Percentiles rank a stretch among this genome's conserved stretches.
Conservation (phyloP, 2,329 filamentous ascomycete genomes). For the Polytolypa hystricis region DNA sequence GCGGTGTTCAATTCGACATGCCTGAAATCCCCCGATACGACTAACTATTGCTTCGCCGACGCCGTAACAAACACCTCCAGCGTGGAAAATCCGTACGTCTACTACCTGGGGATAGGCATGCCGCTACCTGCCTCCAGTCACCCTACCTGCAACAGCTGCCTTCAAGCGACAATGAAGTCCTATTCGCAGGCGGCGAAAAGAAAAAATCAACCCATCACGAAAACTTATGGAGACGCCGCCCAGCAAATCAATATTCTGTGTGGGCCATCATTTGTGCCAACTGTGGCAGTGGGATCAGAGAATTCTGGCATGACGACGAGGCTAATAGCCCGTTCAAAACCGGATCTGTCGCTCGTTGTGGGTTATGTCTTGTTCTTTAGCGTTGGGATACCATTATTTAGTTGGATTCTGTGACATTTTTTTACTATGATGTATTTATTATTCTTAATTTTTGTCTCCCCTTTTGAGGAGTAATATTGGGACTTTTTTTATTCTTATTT, state of each 20-base stretch:
- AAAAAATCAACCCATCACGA: conserved; percentile 52
- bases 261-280: conserved; percentile 37
- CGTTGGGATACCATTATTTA: conserved; percentile 3
- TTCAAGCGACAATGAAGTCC: conserved; percentile 69
- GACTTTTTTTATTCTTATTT: not conserved
- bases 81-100: conserved; percentile 65
- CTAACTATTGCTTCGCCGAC: conserved; percentile 67
- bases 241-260: conserved; percentile 57
- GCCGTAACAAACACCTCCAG: conserved; percentile 66
- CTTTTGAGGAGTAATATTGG: not conserved
- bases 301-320: not conserved
- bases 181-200: conserved; percentile 61
- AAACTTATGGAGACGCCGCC: conserved; percentile 62
- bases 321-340: not conserved
- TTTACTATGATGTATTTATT: not conserved
- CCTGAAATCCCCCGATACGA: conserved; percentile 53
- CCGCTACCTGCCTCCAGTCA: conserved; percentile 53
- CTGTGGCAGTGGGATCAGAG: conserved; percentile 1
- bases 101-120: conserved; percentile 72
- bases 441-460: not conserved
- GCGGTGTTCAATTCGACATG: conserved; percentile 73
- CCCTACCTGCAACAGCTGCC: conserved; percentile 67
- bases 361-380: conserved; percentile 4
- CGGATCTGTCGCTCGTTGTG: not conserved
- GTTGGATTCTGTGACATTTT: conserved; percentile 2